These are phyloP conservation scores for Crithidia thermophila DNA, from an alignment of 208 protist genomes.

Conservation along the genomic window DNA sequence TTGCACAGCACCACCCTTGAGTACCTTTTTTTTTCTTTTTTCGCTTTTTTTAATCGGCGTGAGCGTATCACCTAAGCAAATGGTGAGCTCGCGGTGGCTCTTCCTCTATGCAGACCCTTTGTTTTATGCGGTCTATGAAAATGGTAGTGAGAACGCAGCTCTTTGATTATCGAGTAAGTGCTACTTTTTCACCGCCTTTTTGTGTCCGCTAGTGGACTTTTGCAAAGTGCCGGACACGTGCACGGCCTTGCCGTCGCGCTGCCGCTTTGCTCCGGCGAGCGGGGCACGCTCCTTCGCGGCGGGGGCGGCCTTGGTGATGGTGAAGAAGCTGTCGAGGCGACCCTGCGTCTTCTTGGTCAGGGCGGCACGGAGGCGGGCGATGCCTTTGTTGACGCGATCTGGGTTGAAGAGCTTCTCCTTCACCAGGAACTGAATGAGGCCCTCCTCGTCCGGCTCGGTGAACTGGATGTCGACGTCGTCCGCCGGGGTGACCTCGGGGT, in stretches of 20 bases:
- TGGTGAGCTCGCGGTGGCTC: too few relatives aligned
- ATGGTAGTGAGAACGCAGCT: too few relatives aligned
- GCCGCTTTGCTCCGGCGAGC: constrained; percentile 50
- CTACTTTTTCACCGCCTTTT: constrained; percentile 89
- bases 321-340: constrained; percentile 93
- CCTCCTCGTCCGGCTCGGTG: constrained; percentile 96
- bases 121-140: too few relatives aligned
- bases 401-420: constrained; percentile 98
- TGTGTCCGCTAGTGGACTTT: constrained; percentile 64
- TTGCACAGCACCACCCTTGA: too few relatives aligned
- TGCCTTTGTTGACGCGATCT: constrained; percentile 85
- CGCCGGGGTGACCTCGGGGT: constrained; percentile 88
- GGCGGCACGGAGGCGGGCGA: constrained; percentile 75
- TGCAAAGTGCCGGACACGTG: constrained; percentile 70
- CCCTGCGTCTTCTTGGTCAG: constrained; percentile 83
- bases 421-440: constrained; percentile 97
- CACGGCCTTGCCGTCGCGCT: constrained; percentile 38
- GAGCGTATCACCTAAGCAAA: too few relatives aligned
- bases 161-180: too few relatives aligned
- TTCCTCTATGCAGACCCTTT: background rate
- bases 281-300: constrained; percentile 4
- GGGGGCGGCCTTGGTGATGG: constrained; percentile 32
- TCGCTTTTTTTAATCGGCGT: too few relatives aligned
- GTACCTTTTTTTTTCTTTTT: too few relatives aligned
- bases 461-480: constrained; percentile 93